A percentile compares a stretch with the other conserved stretches of the same genome.
Conservation (phyloP, 257 asterid species). For the Solanum megistacrolobum region DNA sequence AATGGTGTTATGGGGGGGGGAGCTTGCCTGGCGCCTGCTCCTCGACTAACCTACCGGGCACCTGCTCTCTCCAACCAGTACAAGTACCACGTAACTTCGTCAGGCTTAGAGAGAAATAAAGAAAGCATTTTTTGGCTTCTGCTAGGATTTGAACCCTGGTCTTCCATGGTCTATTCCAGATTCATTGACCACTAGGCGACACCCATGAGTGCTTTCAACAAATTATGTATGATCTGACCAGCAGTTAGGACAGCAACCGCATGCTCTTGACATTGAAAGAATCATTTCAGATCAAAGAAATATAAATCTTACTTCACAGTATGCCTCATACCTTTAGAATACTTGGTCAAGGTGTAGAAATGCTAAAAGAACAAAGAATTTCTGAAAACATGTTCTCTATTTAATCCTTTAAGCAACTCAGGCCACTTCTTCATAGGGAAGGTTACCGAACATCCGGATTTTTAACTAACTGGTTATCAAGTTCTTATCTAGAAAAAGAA, state of each 20-base stretch:
- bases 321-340: neutral
- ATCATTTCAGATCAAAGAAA: neutral
- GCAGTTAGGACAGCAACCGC: neutral
- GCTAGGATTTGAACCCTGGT: neutral
- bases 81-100: neutral
- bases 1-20: neutral
- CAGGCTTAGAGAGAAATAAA: neutral
- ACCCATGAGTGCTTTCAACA: neutral
- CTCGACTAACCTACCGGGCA: neutral
- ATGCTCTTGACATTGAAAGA: neutral
- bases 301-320: neutral
- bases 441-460: neutral
- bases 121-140: neutral
- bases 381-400: neutral
- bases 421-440: neutral
- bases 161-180: neutral
- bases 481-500: neutral
- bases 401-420: neutral
- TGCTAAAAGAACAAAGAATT: neutral
- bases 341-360: neutral
- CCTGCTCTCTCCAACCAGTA: neutral
- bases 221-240: neutral
- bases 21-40: neutral
- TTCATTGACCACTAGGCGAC: neutral
- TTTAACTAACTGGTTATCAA: neutral